Conservation (phyloP, 2,329 filamentous ascomycete genomes). For the Ceratocystis diversiconidia region DNA sequence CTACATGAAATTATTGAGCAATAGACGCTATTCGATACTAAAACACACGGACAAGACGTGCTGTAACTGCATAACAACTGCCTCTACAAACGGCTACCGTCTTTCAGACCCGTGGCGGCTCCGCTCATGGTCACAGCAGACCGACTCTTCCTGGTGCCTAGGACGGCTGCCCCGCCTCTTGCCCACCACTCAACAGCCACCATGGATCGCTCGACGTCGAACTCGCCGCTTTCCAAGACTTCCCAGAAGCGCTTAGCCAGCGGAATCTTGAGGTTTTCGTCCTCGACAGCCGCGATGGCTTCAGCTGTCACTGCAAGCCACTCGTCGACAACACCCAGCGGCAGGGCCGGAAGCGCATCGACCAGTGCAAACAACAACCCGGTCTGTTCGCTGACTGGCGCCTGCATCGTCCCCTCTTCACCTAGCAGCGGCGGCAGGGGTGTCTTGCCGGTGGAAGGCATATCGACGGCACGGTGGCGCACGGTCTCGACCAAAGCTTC, state of each 20-base stretch:
- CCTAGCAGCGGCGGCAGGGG: conserved; percentile 25
- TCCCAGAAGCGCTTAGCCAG: conserved; percentile 67
- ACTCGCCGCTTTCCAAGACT: conserved; percentile 63
- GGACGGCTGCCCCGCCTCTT: conserved; percentile 37
- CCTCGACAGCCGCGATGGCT: conserved; percentile 49
- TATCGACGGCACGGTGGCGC: conserved; percentile 46
- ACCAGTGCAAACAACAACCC: conserved; percentile 63
- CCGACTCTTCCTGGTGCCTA: conserved; percentile 23
- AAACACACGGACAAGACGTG: too few species aligned
- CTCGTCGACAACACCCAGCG: conserved; percentile 56
- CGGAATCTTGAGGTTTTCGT: conserved; percentile 45
- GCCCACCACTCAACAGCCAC: conserved; percentile 78
- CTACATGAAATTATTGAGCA: too few species aligned
- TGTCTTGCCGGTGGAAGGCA: conserved; percentile 33
- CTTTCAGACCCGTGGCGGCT: conserved; percentile 24
- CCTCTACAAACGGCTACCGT: conserved; percentile 13
- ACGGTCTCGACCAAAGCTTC: conserved; percentile 70
- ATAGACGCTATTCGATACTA: too few species aligned
- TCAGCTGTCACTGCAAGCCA: conserved; percentile 64
- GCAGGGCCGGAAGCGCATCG: conserved; percentile 62
- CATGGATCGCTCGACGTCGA: conserved; percentile 73
- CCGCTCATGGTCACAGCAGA: conserved; percentile 39
- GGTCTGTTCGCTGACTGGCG: conserved; percentile 58
- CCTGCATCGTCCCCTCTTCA: conserved; percentile 20
- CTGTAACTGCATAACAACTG: too few species aligned